These are phyloP conservation scores for Penicillium subrubescens DNA, from an alignment of 495 filamentous ascomycete species.

Conservation along the genomic window DNA sequence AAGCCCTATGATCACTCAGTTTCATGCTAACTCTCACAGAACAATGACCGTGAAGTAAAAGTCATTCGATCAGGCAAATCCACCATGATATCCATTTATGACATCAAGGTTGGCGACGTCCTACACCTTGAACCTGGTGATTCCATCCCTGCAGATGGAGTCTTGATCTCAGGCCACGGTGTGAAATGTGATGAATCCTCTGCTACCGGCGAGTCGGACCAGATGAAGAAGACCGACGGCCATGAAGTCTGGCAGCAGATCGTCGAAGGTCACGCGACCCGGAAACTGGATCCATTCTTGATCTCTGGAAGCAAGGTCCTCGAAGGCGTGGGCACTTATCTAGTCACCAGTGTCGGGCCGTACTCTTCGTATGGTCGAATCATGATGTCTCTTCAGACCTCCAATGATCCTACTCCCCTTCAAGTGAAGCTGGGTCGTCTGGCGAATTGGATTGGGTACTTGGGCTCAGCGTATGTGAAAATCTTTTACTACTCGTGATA, in stretches of 20 bases:
- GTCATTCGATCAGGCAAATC: constrained; percentile 76
- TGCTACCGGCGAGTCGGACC: constrained; percentile 69
- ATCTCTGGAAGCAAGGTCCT: constrained; percentile 66
- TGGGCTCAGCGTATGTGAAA: constrained; percentile 46
- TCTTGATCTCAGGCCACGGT: constrained; percentile 63
- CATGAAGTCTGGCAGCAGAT: constrained; percentile 61
- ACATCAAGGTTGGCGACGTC: constrained; percentile 73
- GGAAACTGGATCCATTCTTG: constrained; percentile 66
- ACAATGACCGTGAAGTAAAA: constrained; percentile 78
- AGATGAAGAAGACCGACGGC: constrained; percentile 63
- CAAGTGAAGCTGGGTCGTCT: constrained; percentile 64
- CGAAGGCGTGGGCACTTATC: constrained; percentile 64
- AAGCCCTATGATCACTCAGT: neutral
- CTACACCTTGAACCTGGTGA: constrained; percentile 75
- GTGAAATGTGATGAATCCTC: constrained; percentile 71
- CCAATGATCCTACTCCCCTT: constrained; percentile 64
- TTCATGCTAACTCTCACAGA: constrained; percentile 41
- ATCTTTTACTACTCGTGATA: neutral
- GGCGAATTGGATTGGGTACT: constrained; percentile 65
- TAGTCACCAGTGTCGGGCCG: constrained; percentile 65
- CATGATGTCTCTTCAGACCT: constrained; percentile 61
- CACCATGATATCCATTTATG: constrained; percentile 68
- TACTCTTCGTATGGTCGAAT: constrained; percentile 68
- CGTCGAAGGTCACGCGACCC: constrained; percentile 53
- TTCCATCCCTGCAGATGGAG: constrained; percentile 63